A percentile compares a stretch with the other conserved stretches of the same genome.
These are phyloP conservation scores for Daedalea quercina DNA, from an alignment of 768 basidiomycete genomes.

Conservation along the genomic window DNA sequence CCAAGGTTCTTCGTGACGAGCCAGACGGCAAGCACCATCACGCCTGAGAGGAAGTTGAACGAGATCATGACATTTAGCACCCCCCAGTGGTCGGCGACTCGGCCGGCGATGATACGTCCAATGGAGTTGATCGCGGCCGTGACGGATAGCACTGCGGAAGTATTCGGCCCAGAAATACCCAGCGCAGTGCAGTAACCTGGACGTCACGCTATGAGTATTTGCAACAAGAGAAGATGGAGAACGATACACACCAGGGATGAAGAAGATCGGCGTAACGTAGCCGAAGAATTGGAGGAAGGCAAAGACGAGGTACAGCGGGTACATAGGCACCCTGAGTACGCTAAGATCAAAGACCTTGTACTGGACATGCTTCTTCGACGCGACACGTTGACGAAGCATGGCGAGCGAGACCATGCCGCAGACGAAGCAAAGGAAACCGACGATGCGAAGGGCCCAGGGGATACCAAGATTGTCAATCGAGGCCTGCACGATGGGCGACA, in stretches of 20 bases:
- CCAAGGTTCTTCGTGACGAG: conserved; percentile 2
- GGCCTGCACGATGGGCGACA: conserved; percentile 1
- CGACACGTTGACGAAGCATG: not conserved
- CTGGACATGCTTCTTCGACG: conserved; percentile 1
- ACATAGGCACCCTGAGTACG: not conserved
- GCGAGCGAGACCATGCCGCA: not conserved
- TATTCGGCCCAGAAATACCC: not conserved
- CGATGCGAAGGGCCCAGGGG: conserved; percentile 3
- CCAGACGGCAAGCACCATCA: not conserved
- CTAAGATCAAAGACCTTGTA: not conserved
- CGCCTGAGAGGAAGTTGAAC: not conserved
- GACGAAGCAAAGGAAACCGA: not conserved
- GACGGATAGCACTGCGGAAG: not conserved
- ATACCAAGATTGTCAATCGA: not conserved
- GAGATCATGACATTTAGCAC: not conserved
- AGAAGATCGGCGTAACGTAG: conserved; percentile 1
- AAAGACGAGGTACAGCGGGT: conserved; percentile 1
- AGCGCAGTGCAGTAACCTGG: not conserved
- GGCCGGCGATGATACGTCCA: conserved; percentile 2
- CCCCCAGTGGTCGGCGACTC: not conserved
- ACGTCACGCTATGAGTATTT: not conserved
- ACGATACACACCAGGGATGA: not conserved
- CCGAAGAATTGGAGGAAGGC: conserved; percentile 4
- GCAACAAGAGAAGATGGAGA: not conserved
- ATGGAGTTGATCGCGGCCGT: not conserved